Conservation (phyloP, 2,329 filamentous ascomycete species). For the Cercospora zeina region DNA sequence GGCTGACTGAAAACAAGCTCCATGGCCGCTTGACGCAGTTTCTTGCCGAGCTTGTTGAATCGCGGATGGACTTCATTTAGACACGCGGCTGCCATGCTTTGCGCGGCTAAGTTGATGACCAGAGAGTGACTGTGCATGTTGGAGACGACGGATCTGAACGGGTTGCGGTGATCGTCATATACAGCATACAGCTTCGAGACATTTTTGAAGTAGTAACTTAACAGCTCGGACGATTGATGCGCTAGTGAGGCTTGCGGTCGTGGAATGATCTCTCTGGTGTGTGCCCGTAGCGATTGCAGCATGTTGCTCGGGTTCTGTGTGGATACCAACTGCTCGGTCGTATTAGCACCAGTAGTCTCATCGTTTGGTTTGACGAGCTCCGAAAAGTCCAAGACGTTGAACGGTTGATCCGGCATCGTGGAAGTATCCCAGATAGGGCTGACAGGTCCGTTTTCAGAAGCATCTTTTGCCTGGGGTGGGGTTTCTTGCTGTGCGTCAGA, state of each 20-base stretch:
- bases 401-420: slow-evolving; percentile 9
- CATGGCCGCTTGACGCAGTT: slow-evolving; percentile 32
- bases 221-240: slow-evolving; percentile 26
- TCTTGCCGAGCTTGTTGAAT: slow-evolving; percentile 29
- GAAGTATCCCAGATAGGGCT: slow-evolving; percentile 7
- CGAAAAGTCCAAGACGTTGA: slow-evolving; percentile 12
- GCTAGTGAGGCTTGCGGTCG: slow-evolving; percentile 21
- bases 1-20: slow-evolving; percentile 27
- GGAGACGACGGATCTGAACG: slow-evolving; percentile 29
- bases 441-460: not conserved
- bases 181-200: slow-evolving; percentile 27
- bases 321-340: slow-evolving; percentile 2
- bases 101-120: slow-evolving; percentile 28
- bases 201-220: slow-evolving; percentile 31
- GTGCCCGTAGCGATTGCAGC: slow-evolving; percentile 23
- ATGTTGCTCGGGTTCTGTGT: slow-evolving; percentile 13
- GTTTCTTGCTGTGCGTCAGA: not conserved
- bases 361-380: slow-evolving; percentile 9
- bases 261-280: slow-evolving; percentile 11
- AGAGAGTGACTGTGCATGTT: slow-evolving; percentile 26
- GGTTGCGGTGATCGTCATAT: slow-evolving; percentile 27
- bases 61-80: slow-evolving; percentile 31
- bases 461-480: not conserved
- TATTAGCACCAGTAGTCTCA: not conserved
- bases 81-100: slow-evolving; percentile 34